Evolutionary conservation across 2,329 filamentous ascomycete species (phyloP).

Genomic region (Myriosclerotinia curreyana): DNA sequence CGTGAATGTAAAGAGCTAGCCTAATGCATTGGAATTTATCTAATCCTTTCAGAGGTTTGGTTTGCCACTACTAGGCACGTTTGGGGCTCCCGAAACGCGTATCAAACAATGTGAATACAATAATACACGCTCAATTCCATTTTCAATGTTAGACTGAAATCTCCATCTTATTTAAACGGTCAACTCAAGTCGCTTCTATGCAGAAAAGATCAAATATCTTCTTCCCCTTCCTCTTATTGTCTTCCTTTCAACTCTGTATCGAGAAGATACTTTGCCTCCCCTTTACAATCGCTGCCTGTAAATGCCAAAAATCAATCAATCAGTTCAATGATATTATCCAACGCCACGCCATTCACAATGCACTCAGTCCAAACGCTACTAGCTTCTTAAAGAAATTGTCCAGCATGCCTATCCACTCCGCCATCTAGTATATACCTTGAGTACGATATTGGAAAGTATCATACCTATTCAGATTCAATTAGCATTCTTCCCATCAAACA

Average conservation of each 20-base stretch:
- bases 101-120: neutral
- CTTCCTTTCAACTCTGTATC: neutral
- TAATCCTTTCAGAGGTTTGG: neutral
- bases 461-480: conserved; percentile 52
- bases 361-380: neutral
- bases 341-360: conserved; percentile 18
- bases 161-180: neutral
- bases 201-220: neutral
- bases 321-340: conserved; percentile 18
- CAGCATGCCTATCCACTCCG: conserved; percentile 6
- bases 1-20: conserved; percentile 10
- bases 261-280: neutral
- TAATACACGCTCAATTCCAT: neutral
- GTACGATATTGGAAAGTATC: conserved; percentile 86
- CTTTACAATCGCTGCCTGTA: conserved; percentile 3
- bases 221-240: neutral
- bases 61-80: conserved; percentile 2
- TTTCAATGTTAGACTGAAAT: neutral
- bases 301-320: conserved; percentile 15
- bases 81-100: neutral
- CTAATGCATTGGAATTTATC: conserved; percentile 9
- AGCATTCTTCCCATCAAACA: neutral
- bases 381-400: neutral
- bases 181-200: neutral
- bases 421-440: conserved; percentile 71